Evolutionary conservation across 495 filamentous ascomycete species (phyloP).

Genomic region (Hypoxylon crocopeplum): DNA sequence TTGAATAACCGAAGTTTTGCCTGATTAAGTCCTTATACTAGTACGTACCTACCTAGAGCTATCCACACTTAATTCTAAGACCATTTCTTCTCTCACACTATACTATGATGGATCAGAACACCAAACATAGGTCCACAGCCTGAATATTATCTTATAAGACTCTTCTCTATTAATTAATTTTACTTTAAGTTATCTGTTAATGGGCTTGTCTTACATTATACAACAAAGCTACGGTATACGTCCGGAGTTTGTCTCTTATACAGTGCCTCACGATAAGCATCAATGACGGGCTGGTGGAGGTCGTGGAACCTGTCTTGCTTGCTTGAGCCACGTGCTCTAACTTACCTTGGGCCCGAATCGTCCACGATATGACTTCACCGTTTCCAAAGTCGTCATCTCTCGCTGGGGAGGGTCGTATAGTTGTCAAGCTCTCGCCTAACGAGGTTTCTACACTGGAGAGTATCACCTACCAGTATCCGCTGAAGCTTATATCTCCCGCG

Average conservation of each 20-base stretch:
- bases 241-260: background rate
- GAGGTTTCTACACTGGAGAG: slow-evolving; percentile 72
- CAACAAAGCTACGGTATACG: no score
- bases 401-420: slow-evolving; percentile 79
- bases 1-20: slow-evolving; percentile 11
- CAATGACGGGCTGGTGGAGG: slow-evolving; percentile 11
- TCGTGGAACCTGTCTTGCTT: background rate
- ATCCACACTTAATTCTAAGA: no score
- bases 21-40: background rate
- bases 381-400: slow-evolving; percentile 75
- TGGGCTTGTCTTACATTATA: no score
- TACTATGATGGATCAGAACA: no score
- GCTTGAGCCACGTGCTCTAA: background rate
- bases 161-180: no score
- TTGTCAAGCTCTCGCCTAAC: slow-evolving; percentile 75
- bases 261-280: slow-evolving; percentile 8
- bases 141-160: no score
- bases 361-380: slow-evolving; percentile 53
- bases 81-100: no score
- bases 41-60: background rate
- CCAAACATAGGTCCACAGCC: no score
- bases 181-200: no score
- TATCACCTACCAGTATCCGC: slow-evolving; percentile 88
- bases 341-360: background rate
- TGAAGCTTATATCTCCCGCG: slow-evolving; percentile 84